These are phyloP conservation scores for Leccinum proximum DNA, from an alignment of 1,284 basidiomycete genomes.

Conservation along the genomic window DNA sequence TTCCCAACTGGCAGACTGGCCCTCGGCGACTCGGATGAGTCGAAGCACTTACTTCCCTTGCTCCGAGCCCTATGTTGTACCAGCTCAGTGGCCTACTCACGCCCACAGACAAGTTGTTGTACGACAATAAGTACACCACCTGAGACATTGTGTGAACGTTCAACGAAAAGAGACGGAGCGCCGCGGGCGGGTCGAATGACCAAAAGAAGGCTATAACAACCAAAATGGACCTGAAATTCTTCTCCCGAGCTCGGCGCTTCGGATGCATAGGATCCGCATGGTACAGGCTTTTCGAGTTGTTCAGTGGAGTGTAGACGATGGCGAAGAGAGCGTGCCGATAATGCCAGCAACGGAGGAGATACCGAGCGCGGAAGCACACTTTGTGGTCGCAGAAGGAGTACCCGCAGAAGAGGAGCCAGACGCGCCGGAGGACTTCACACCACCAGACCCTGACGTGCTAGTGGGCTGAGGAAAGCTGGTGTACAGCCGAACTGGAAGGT, in stretches of 20 bases:
- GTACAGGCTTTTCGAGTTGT: too few species aligned
- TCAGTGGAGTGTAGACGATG: slow-evolving; percentile 25
- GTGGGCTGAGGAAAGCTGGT: slow-evolving; percentile 18
- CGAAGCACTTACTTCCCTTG: too few species aligned
- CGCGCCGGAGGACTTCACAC: slow-evolving; percentile 17
- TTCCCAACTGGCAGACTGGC: too few species aligned
- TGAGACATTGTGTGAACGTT: neutral
- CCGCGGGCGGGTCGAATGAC: too few species aligned
- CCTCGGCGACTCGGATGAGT: too few species aligned
- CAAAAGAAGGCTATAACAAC: too few species aligned
- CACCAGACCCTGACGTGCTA: slow-evolving; percentile 19
- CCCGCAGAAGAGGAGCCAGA: slow-evolving; percentile 24
- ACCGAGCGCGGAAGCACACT: slow-evolving; percentile 35
- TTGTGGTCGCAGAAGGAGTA: slow-evolving; percentile 23
- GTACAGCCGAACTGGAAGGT: slow-evolving; percentile 52
- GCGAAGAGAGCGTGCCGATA: slow-evolving; percentile 41
- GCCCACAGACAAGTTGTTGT: neutral
- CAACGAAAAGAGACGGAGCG: neutral
- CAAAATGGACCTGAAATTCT: too few species aligned
- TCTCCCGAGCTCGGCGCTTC: too few species aligned
- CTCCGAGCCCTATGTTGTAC: too few species aligned
- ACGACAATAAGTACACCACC: neutral
- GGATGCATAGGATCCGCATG: too few species aligned
- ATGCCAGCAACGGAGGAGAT: slow-evolving; percentile 38
- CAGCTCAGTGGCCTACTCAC: neutral